Percentiles rank a stretch among this genome's conserved stretches.
Conservation (phyloP, 2,329 filamentous ascomycete genomes). For the Pseudogymnoascus sp. region DNA sequence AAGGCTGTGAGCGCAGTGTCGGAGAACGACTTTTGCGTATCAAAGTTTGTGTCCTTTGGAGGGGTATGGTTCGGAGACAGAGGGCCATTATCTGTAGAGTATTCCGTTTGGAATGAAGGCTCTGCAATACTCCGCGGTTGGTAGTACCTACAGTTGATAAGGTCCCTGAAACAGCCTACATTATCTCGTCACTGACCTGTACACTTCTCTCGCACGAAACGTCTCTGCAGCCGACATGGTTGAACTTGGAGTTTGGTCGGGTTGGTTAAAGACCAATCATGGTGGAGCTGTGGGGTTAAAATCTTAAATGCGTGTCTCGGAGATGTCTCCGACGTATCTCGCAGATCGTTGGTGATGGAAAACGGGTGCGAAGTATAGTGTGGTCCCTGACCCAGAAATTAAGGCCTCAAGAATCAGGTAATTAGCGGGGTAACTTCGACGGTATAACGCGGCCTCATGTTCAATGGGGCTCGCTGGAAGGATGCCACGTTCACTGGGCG, state of each 20-base stretch:
- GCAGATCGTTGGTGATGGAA: background rate
- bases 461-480: background rate
- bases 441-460: background rate
- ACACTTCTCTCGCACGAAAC: background rate
- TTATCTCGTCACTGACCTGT: background rate
- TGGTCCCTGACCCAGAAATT: background rate
- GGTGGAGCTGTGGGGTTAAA: background rate
- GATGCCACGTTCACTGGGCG: background rate
- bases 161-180: background rate
- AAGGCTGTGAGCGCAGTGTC: slow-evolving; percentile 36
- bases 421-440: background rate
- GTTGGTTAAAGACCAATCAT: background rate
- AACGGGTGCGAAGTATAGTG: background rate
- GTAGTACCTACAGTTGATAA: slow-evolving; percentile 16
- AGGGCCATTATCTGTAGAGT: background rate
- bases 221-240: background rate
- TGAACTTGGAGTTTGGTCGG: background rate
- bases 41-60: background rate
- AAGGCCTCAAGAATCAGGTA: background rate
- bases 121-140: slow-evolving; percentile 14
- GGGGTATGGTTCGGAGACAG: background rate
- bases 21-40: slow-evolving; percentile 14
- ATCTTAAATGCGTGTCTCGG: background rate
- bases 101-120: background rate
- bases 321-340: background rate